Evolutionary conservation across 108 stramenopile genomes (phyloP).

Genomic region (Seminavis robusta): DNA sequence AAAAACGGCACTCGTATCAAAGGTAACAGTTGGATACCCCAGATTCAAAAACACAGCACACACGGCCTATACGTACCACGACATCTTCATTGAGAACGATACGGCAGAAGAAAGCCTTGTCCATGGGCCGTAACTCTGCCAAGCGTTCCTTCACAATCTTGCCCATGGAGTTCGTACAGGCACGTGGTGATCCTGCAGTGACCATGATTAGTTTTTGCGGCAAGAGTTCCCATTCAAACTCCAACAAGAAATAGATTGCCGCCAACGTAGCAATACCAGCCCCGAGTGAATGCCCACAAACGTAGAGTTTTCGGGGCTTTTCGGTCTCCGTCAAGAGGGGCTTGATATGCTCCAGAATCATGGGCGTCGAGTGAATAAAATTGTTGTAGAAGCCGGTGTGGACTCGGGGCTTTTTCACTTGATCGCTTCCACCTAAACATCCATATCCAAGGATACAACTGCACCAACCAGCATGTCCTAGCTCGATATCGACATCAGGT

Average conservation of each 20-base stretch:
- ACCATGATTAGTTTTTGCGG: slow-evolving; percentile 41
- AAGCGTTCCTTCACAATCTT: slow-evolving; percentile 23
- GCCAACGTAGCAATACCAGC: slow-evolving; percentile 61
- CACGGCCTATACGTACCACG: too few species aligned
- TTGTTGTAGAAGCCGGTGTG: slow-evolving; percentile 65
- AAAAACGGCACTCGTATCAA: too few species aligned
- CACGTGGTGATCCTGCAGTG: slow-evolving; percentile 55
- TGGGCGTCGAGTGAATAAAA: slow-evolving; percentile 33
- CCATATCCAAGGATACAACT: slow-evolving; percentile 13
- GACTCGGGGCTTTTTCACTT: slow-evolving; percentile 32
- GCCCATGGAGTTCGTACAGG: slow-evolving; percentile 29
- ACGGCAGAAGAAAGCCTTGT: too few species aligned
- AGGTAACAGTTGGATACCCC: too few species aligned
- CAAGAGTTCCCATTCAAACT: slow-evolving; percentile 37
- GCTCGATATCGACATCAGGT: slow-evolving; percentile 21
- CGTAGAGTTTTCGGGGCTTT: slow-evolving; percentile 44
- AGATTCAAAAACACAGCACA: too few species aligned
- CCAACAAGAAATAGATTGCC: slow-evolving; percentile 44
- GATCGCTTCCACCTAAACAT: slow-evolving; percentile 23
- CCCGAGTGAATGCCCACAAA: slow-evolving; percentile 56
- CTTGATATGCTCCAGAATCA: slow-evolving; percentile 39
- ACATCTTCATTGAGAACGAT: too few species aligned
- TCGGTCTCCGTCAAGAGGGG: slow-evolving; percentile 28
- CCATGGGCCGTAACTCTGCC: too few species aligned
- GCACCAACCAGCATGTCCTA: slow-evolving; percentile 25